Evolutionary conservation across 2,329 filamentous ascomycete species (phyloP), one percentile per base, ranked within the genome.

Genomic region (Chaetomium globosum): DNA sequence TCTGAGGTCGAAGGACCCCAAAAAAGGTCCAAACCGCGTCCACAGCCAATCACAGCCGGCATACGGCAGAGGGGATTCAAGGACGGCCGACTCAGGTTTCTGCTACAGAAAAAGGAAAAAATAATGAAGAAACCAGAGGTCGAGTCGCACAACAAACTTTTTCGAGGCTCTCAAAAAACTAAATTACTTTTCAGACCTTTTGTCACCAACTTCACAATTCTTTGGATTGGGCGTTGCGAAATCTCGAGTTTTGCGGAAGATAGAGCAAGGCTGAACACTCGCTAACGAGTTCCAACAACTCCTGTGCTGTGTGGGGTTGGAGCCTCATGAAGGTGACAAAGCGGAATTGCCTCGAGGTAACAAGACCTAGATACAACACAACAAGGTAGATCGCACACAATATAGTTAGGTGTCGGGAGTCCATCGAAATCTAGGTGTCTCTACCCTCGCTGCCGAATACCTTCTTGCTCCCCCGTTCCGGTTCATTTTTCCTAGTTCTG

Each of bases 1-100:
- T 73, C 70, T 69, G 66, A 71, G 63, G 68, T 71, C 62, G 68
- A 71, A 67, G 64, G 67, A 67, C 67, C 68, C 68, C 68, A 70
- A 70, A 69, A 70, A 70, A 65, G 68, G 65, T 67, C 57, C 64
- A 73, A 68, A 71, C 67, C 70, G 70, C 70, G 71, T 69, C 36
- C 55, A 52, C 58, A 56, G 63, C 71, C 71, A 73, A 73, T 73
- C 66, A 73, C 36, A 67, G 43, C 13, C 13, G 31, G 36, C 55
- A 59, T 59, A 59, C 48, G 57, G 43, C 63, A 57, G 69, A 69
- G 69, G 57, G 69, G 65, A 64, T 68, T 62, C 58, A 65, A 59
- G 46, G 61, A 60, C 65, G 36, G 67, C 59, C 65, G 65, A 57
- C 51, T 52, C 33, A 52, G 46, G 63, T 21, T 55, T 49, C 33